Conservation (phyloP, 192 early-diverging fungal species). For the Coemansia sp. region DNA sequence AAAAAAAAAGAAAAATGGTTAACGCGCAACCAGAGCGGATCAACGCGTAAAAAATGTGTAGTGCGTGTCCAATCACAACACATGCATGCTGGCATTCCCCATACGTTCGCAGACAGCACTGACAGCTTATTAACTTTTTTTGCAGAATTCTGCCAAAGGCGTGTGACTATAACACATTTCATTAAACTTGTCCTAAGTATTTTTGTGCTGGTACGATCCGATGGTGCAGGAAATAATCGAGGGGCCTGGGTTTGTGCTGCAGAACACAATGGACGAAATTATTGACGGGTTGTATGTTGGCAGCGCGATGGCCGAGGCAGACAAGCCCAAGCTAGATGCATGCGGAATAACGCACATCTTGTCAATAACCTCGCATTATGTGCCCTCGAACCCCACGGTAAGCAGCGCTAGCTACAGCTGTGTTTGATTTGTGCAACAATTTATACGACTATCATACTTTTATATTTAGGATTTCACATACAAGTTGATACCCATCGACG, state of each 20-base stretch:
- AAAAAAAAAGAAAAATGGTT: not conserved
- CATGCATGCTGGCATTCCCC: not conserved
- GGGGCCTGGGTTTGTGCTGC: constrained; percentile 46
- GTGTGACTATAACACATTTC: too few relatives aligned
- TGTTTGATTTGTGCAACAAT: not conserved
- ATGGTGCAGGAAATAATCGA: constrained; percentile 21
- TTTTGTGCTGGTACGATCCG: not conserved
- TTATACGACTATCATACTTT: not conserved
- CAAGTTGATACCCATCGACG: constrained; percentile 58
- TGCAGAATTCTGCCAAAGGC: too few relatives aligned
- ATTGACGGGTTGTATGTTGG: constrained; percentile 47
- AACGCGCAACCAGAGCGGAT: not conserved
- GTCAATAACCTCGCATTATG: constrained; percentile 35
- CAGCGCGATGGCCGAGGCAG: constrained; percentile 51
- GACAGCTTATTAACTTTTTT: too few relatives aligned
- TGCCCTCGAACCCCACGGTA: constrained; percentile 36
- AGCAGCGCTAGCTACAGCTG: not conserved
- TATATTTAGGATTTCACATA: constrained; percentile 49
- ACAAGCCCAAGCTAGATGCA: constrained; percentile 28
- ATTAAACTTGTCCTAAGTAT: not conserved
- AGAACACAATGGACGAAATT: constrained; percentile 47
- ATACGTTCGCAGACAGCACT: not conserved
- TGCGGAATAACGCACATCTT: constrained; percentile 49
- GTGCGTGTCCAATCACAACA: not conserved
- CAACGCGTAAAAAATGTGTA: not conserved